A percentile compares a stretch with the other conserved stretches of the same genome.
phyloP scores from a whole-genome alignment of 2,329 filamentous ascomycete species.

The Penicillium sp. region DNA sequence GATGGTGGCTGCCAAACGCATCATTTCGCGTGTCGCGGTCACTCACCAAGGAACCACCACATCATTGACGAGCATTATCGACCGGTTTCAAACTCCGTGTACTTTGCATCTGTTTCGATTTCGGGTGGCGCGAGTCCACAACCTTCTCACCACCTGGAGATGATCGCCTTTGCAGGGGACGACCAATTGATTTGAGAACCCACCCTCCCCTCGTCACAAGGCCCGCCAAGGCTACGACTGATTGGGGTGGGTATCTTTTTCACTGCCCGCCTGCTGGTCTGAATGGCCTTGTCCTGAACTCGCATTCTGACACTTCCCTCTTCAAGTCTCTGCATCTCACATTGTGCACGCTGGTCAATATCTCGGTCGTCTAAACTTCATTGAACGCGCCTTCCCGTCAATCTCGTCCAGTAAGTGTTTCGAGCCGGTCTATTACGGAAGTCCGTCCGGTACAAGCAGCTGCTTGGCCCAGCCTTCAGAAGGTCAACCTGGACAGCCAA shows the following conservation, averaged over 20 bases:
- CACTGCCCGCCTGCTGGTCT: constrained; percentile 9
- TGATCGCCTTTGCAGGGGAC: constrained; percentile 15
- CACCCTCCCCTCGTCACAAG: constrained; percentile 13
- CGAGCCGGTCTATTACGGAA: background rate
- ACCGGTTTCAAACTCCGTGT: background rate
- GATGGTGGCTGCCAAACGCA: constrained; percentile 1
- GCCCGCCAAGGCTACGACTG: constrained; percentile 6
- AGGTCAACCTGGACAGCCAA: background rate
- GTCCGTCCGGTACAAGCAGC: background rate
- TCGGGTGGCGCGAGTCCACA: constrained; percentile 9
- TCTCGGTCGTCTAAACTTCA: background rate
- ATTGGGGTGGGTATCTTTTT: constrained; percentile 15
- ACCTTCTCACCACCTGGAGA: constrained; percentile 6
- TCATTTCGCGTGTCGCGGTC: background rate
- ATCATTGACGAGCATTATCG: background rate
- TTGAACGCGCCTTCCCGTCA: background rate
- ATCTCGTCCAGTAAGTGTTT: constrained; percentile 17
- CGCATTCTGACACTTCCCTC: constrained; percentile 11
- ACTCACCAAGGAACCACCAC: background rate
- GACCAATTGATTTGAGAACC: constrained; percentile 15
- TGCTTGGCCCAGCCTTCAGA: background rate
- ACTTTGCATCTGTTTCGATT: background rate
- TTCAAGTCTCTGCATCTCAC: constrained; percentile 6
- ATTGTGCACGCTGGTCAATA: background rate
- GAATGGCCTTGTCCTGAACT: constrained; percentile 13